Percentiles rank a stretch among this genome's conserved stretches.
Conservation (phyloP, 108 stramenopile genomes). For the Nitzschia inconspicua region DNA sequence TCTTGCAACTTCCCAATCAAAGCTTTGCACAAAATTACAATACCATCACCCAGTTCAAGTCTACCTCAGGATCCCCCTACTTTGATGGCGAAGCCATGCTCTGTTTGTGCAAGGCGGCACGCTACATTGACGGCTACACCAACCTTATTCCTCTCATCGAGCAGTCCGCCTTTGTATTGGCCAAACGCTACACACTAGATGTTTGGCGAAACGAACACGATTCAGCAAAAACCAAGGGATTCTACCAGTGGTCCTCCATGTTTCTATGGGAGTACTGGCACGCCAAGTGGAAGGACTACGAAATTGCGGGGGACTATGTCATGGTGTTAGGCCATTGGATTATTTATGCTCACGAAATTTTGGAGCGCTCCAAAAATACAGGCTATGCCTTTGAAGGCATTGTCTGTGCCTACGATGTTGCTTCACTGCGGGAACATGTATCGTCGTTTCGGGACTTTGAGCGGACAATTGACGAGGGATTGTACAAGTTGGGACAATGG, state of each 20-base stretch:
- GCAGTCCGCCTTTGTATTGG: not conserved
- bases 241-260: constrained; percentile 18
- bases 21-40: not conserved
- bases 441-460: not conserved
- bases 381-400: constrained; percentile 15
- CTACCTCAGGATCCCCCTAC: not conserved
- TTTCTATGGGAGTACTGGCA: not conserved
- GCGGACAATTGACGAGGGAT: constrained; percentile 1
- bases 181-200: not conserved
- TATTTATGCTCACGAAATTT: not conserved
- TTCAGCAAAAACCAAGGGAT: constrained; percentile 8
- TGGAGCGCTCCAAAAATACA: not conserved
- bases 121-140: not conserved
- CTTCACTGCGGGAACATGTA: not conserved
- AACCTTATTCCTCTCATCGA: not conserved
- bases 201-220: not conserved
- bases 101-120: constrained; percentile 13
- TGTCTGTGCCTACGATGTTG: constrained; percentile 1
- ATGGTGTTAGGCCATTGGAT: constrained; percentile 10
- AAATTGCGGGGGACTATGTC: not conserved
- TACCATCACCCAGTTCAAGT: not conserved
- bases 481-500: constrained; percentile 1
- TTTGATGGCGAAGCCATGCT: constrained; percentile 11
- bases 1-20: constrained; percentile 4
- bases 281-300: not conserved